Conservation (phyloP, 352 stramenopile genomes). For the Lagenidium sp. region DNA sequence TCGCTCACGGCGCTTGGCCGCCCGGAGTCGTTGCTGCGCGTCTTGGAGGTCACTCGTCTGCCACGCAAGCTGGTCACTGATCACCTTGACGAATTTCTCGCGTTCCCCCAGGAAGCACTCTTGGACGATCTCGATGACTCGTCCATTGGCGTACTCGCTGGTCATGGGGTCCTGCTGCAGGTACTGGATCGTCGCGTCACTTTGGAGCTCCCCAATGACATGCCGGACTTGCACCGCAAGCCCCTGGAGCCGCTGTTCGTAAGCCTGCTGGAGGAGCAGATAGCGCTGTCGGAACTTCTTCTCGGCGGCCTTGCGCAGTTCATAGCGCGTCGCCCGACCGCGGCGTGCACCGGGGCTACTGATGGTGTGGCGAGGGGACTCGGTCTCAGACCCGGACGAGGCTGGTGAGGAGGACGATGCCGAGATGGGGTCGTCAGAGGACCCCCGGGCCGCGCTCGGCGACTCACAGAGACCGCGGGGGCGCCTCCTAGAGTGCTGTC, state of each 20-base stretch:
- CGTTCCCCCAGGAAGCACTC: conserved; percentile 60
- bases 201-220: conserved; percentile 37
- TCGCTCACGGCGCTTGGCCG: conserved; percentile 26
- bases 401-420: background rate
- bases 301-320: conserved; percentile 48
- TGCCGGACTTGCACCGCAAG: conserved; percentile 43
- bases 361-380: no score
- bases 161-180: conserved; percentile 60
- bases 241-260: conserved; percentile 57
- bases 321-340: conserved; percentile 8
- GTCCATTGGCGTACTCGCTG: conserved; percentile 43
- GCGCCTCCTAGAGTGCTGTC: no score
- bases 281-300: conserved; percentile 70
- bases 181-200: conserved; percentile 49
- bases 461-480: no score
- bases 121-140: conserved; percentile 53
- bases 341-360: background rate
- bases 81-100: conserved; percentile 61
- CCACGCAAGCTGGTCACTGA: conserved; percentile 65
- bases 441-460: no score
- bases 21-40: conserved; percentile 30
- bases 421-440: background rate
- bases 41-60: conserved; percentile 57
- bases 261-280: conserved; percentile 50
- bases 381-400: no score